These are phyloP conservation scores for Amaranthus cruentus DNA, from an alignment of 148 eudicot genomes.

Conservation along the genomic window DNA sequence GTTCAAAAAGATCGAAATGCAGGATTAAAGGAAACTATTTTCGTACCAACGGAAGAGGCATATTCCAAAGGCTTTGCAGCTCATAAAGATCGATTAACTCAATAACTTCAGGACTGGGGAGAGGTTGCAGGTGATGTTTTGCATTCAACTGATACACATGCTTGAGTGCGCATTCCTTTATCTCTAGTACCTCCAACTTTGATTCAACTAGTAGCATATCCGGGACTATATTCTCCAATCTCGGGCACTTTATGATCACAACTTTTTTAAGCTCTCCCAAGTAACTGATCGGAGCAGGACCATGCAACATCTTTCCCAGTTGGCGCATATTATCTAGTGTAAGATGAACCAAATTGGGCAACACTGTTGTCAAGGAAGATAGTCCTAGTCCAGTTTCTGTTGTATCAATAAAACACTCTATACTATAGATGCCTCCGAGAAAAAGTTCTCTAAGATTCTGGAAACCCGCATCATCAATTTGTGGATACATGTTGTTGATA, in stretches of 20 bases:
- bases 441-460: background rate
- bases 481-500: background rate
- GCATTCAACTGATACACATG: background rate
- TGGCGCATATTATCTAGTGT: background rate
- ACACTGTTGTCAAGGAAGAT: background rate
- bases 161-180: background rate
- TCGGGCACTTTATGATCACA: background rate
- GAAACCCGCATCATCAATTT: background rate
- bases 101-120: background rate
- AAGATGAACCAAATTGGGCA: background rate
- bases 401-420: conserved; percentile 1
- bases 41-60: too few species aligned
- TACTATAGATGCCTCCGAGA: background rate
- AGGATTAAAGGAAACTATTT: too few species aligned
- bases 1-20: too few species aligned
- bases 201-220: background rate
- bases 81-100: too few species aligned
- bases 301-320: background rate
- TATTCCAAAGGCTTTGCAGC: too few species aligned
- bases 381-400: background rate
- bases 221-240: background rate
- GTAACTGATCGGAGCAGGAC: background rate
- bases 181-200: background rate
- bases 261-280: background rate
- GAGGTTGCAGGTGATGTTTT: background rate